These are phyloP conservation scores for Phenoliferia sp. DNA, from an alignment of 1,284 basidiomycete genomes.

Conservation along the genomic window DNA sequence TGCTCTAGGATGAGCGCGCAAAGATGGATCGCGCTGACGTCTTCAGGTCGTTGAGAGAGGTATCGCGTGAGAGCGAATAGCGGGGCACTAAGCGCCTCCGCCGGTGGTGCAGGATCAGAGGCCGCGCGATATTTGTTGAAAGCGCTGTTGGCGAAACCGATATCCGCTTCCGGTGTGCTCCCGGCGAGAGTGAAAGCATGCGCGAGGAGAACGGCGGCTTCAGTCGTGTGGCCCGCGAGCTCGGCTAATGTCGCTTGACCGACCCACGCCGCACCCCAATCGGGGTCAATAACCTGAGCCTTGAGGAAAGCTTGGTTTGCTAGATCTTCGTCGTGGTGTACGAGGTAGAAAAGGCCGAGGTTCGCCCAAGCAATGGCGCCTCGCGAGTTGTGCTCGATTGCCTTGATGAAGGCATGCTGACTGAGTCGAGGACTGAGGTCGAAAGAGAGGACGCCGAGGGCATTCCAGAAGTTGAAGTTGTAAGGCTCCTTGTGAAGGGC, in stretches of 20 bases:
- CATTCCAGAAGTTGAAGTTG: constrained; percentile 75
- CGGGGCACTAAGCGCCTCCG: constrained; percentile 43
- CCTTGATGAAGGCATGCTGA: constrained; percentile 89
- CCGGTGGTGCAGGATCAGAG: constrained; percentile 8
- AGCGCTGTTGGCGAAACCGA: constrained; percentile 65
- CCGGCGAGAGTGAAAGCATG: constrained; percentile 62
- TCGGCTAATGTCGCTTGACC: constrained; percentile 82
- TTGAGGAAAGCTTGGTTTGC: constrained; percentile 81
- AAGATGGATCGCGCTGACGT: constrained; percentile 75
- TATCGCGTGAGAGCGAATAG: constrained; percentile 77
- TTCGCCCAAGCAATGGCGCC: constrained; percentile 78
- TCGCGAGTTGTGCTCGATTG: constrained; percentile 67
- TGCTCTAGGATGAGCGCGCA: constrained; percentile 80
- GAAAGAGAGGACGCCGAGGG: constrained; percentile 71
- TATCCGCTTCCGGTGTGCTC: constrained; percentile 70
- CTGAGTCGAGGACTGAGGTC: constrained; percentile 61
- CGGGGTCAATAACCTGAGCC: constrained; percentile 87
- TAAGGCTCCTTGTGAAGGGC: constrained; percentile 71
- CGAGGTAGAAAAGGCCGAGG: constrained; percentile 84
- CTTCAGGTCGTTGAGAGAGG: constrained; percentile 60
- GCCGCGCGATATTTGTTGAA: constrained; percentile 50
- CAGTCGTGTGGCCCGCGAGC: constrained; percentile 57
- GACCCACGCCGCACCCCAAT: constrained; percentile 85
- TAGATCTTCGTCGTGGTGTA: constrained; percentile 72
- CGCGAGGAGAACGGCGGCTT: constrained; percentile 68